phyloP scores from a whole-genome alignment of 768 basidiomycete species.

The Psilocybe tampanensis region DNA sequence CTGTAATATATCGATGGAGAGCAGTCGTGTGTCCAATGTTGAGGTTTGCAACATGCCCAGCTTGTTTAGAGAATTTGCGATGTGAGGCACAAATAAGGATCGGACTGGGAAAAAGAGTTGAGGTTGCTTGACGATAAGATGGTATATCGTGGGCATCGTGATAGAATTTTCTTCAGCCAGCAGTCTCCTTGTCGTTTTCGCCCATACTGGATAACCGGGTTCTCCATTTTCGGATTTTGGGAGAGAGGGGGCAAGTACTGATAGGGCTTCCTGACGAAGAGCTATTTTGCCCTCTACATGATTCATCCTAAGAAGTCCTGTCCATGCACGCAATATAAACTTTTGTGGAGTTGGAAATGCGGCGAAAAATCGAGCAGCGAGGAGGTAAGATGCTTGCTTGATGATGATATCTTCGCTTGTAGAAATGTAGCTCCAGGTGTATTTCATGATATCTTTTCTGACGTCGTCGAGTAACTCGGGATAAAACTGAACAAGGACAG shows the following conservation, averaged over 20 bases:
- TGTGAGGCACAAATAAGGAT: conserved; percentile 89
- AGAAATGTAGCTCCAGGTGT: conserved; percentile 87
- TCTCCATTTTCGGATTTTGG: conserved; percentile 62
- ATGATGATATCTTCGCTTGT: conserved; percentile 83
- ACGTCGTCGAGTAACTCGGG: conserved; percentile 76
- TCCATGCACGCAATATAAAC: conserved; percentile 90
- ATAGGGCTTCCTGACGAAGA: conserved; percentile 81
- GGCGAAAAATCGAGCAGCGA: conserved; percentile 91
- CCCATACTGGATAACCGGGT: conserved; percentile 76
- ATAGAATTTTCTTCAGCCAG: conserved; percentile 88
- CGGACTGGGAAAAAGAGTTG: conserved; percentile 93
- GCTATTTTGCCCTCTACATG: conserved; percentile 71
- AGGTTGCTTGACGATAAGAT: conserved; percentile 89
- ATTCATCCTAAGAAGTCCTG: conserved; percentile 80
- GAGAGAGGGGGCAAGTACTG: conserved; percentile 83
- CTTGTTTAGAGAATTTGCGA: conserved; percentile 87
- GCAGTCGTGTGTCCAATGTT: conserved; percentile 75
- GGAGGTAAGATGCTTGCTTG: conserved; percentile 89
- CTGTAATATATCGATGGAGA: conserved; percentile 90
- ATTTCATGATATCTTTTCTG: conserved; percentile 91
- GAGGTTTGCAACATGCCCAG: conserved; percentile 78
- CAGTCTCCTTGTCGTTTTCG: conserved; percentile 79
- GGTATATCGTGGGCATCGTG: conserved; percentile 77
- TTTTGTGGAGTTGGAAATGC: conserved; percentile 88
- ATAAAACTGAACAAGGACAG: conserved; percentile 84